Evolutionary conservation across 139 green algal genomes (phyloP).

Genomic region (Auxenochlorella pyrenoidosa): DNA sequence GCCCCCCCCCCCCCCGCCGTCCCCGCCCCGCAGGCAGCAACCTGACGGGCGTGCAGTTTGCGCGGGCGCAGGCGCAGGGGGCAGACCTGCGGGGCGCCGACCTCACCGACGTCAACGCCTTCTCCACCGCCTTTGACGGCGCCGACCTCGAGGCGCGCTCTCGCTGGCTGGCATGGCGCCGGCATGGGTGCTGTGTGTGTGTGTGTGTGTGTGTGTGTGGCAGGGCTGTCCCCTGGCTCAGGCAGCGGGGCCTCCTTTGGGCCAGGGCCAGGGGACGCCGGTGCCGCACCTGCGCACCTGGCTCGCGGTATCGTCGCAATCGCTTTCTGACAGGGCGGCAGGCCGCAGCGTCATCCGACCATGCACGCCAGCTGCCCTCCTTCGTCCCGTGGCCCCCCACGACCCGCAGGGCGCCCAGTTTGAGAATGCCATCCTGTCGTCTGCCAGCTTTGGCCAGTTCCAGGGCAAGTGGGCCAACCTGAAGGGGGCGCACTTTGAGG

Average conservation of each 20-base stretch:
- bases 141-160: conserved; percentile 53
- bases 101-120: conserved; percentile 66
- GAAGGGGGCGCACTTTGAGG: conserved; percentile 67
- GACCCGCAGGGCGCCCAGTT: conserved; percentile 57
- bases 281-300: too few species aligned
- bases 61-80: conserved; percentile 45
- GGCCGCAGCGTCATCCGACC: too few species aligned
- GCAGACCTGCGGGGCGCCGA: conserved; percentile 49
- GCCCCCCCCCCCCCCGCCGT: too few species aligned
- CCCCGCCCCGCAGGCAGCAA: conserved; percentile 26
- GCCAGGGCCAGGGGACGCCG: too few species aligned
- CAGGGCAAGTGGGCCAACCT: conserved; percentile 44
- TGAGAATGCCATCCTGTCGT: conserved; percentile 69
- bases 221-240: too few species aligned
- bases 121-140: conserved; percentile 58
- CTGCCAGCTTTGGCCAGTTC: conserved; percentile 38
- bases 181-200: too few species aligned
- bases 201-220: neutral
- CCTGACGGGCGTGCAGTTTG: conserved; percentile 62
- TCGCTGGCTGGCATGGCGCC: too few species aligned
- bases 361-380: too few species aligned
- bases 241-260: too few species aligned
- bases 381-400: neutral
- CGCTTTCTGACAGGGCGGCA: neutral
- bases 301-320: too few species aligned